Evolutionary conservation across 106 monocot genomes (phyloP), one percentile per base, ranked within the genome.

Genomic region (Triglochin maritima): DNA sequence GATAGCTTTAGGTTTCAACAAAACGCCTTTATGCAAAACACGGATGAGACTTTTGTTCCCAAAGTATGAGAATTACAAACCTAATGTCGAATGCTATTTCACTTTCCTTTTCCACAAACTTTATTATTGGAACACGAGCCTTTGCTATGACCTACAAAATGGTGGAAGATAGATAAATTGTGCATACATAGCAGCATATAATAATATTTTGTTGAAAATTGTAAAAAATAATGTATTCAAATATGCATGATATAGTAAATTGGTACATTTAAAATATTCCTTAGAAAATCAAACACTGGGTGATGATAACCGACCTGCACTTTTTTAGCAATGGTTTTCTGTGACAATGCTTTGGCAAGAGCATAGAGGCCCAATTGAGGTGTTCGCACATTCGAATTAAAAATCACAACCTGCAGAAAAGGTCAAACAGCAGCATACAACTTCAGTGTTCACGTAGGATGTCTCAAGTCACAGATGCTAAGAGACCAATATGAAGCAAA

Each of bases 101-200:
- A 80, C 94, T 95, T 59, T 64, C 67, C 71, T 75, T 90, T 80
- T 95, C 94, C 49, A 95, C 69, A 72, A 95, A 95, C 73, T 95
- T 95, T 63, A 95, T 76, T 71, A 95, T 95, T 16, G 94, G 94
- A 29, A 95, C 94, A 64, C 90, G 94, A 65, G 94, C 90, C 72
- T 87, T 95, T 41, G 81, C 87, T 76, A 95, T 85, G 59, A 95
- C 90, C 94, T 89, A 56, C 64, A 63, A 51, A 29, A 49, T 29
- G 29, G 29, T 29, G 29, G 29, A 29, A 29, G 29, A 29, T 29
- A 29, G 29, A 29, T 29, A 29, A 29, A 29, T 29, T 29, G 29
- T 29, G 29, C 29, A 29, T 29, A 29, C 29, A 29, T 29, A 29
- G 29, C 29, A 29, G 29, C 29, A 29, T 29, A 29, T 29, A 29